These are phyloP conservation scores for Onygenales sp. DNA, from an alignment of 2,329 filamentous ascomycete genomes.

Conservation along the genomic window DNA sequence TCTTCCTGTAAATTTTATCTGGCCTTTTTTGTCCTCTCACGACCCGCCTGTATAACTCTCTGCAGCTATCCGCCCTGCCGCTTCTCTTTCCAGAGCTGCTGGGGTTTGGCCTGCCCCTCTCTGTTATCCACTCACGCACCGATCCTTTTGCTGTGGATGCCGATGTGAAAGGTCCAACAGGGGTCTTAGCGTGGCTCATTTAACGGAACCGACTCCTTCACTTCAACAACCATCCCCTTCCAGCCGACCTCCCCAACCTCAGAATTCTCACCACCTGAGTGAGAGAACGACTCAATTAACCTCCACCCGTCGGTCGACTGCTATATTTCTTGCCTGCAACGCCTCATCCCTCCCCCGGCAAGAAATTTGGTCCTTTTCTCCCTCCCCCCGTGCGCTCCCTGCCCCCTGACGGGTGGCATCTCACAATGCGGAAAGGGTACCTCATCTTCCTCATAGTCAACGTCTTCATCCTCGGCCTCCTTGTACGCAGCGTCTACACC, in stretches of 20 bases:
- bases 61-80: not conserved
- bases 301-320: not conserved
- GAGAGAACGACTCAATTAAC: not conserved
- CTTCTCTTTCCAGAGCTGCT: not conserved
- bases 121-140: not conserved
- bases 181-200: not conserved
- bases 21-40: not conserved
- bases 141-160: not conserved
- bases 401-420: not conserved
- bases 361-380: not conserved
- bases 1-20: not conserved
- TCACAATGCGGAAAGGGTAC: slow-evolving; percentile 51
- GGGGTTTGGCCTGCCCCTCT: too few species aligned
- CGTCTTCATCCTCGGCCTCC: slow-evolving; percentile 52
- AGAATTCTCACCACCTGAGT: not conserved
- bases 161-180: not conserved
- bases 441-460: slow-evolving; percentile 58
- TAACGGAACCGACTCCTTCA: not conserved
- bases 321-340: not conserved
- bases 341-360: not conserved
- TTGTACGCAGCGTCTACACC: slow-evolving; percentile 60
- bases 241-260: not conserved
- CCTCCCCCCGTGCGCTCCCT: not conserved
- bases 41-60: not conserved
- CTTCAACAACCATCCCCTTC: not conserved